Conservation (phyloP, 2,329 filamentous ascomycete species). For the Trichoderma asperellum region DNA sequence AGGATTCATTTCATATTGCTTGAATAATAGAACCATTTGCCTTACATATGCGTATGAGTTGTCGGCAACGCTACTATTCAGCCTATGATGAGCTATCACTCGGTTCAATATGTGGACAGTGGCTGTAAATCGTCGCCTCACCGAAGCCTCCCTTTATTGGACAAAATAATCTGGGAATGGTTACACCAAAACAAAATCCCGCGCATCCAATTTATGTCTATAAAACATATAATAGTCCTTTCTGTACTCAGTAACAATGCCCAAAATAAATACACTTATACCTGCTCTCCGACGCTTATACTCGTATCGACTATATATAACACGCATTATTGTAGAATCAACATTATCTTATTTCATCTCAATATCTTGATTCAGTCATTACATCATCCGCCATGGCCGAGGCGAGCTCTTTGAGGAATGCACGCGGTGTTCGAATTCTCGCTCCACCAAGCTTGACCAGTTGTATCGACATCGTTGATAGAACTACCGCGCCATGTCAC, state of each 20-base stretch:
- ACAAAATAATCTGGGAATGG: background rate
- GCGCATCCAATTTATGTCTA: background rate
- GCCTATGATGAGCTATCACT: background rate
- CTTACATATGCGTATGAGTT: background rate
- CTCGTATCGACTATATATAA: accelerated
- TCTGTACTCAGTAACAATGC: background rate
- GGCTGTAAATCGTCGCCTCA: background rate
- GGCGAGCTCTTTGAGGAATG: background rate
- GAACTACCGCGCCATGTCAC: background rate
- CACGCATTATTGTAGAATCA: background rate
- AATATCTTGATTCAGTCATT: background rate
- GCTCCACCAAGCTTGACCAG: background rate
- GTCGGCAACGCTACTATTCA: background rate
- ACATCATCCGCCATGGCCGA: background rate
- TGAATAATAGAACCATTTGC: background rate
- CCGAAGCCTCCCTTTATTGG: background rate
- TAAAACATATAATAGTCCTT: background rate
- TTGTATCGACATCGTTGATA: background rate
- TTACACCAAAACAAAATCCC: background rate
- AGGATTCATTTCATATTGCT: background rate
- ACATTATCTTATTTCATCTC: background rate
- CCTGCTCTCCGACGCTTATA: background rate
- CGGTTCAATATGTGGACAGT: background rate
- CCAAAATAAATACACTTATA: background rate
- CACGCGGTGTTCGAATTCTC: background rate